phyloP scores from a whole-genome alignment of 139 green algal genomes.

The Astrephomene gubernaculifera region DNA sequence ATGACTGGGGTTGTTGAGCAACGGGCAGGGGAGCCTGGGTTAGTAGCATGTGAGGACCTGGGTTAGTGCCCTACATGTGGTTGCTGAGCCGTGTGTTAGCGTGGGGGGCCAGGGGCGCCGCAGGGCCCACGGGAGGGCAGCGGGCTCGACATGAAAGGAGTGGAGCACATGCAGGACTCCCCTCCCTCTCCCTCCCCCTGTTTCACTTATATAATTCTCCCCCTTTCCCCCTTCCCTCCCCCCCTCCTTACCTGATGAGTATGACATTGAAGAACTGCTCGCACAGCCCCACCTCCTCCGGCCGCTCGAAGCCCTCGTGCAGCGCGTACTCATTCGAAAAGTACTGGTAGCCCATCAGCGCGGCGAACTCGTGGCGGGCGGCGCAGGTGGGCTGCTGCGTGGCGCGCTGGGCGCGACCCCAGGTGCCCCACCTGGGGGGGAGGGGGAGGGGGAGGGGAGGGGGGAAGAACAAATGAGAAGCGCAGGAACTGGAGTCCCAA shows the following conservation, averaged over 20 bases:
- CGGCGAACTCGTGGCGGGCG: conserved; percentile 15
- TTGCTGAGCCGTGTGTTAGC: too few species aligned
- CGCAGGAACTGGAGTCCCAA: too few species aligned
- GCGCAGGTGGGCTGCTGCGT: conserved; percentile 18
- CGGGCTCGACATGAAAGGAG: too few species aligned
- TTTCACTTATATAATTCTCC: not conserved
- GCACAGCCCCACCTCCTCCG: conserved; percentile 12
- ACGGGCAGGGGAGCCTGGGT: too few species aligned
- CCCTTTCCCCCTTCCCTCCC: not conserved
- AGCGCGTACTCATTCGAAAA: conserved; percentile 42
- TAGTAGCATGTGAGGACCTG: too few species aligned
- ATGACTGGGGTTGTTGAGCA: too few species aligned
- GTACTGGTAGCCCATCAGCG: conserved; percentile 39
- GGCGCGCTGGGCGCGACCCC: conserved; percentile 10
- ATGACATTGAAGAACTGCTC: conserved; percentile 42
- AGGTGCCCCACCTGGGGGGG: conserved; percentile 30
- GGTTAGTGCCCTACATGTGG: too few species aligned
- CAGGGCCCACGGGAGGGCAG: too few species aligned
- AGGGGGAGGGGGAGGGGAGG: not conserved
- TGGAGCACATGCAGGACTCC: too few species aligned
- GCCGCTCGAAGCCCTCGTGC: conserved; percentile 35
- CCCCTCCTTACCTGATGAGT: conserved; percentile 3
- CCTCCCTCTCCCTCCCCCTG: not conserved
- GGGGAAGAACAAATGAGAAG: too few species aligned
- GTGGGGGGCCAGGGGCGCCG: too few species aligned